These are phyloP conservation scores for Trametes villosa DNA, from an alignment of 768 basidiomycete genomes.

Conservation along the genomic window DNA sequence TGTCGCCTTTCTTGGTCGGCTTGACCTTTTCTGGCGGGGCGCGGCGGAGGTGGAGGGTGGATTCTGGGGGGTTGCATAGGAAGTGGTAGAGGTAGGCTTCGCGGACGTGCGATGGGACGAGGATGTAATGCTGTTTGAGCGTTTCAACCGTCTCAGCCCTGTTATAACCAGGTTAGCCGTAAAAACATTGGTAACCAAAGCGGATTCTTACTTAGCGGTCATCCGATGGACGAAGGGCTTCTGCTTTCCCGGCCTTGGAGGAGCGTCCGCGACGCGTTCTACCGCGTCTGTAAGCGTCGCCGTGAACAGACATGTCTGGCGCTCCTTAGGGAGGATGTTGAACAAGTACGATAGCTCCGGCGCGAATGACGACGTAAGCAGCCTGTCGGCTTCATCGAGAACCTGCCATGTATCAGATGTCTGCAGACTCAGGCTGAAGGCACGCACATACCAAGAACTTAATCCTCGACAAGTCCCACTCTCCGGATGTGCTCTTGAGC, in stretches of 20 bases:
- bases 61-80: constrained; percentile 86
- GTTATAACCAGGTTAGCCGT: too few species aligned
- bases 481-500: constrained; percentile 70
- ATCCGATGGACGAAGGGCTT: constrained; percentile 87
- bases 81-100: constrained; percentile 91
- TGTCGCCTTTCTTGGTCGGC: constrained; percentile 32
- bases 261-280: constrained; percentile 70
- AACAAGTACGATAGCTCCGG: constrained; percentile 84
- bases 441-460: constrained; percentile 71
- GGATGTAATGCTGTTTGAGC: constrained; percentile 85
- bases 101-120: constrained; percentile 93
- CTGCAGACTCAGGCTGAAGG: not conserved
- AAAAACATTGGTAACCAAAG: too few species aligned
- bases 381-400: constrained; percentile 94
- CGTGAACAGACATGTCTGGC: constrained; percentile 98
- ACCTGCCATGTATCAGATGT: constrained; percentile 52
- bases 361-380: constrained; percentile 88
- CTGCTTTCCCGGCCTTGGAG: constrained; percentile 81
- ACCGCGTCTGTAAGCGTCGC: constrained; percentile 92
- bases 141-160: constrained; percentile 91
- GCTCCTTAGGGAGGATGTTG: constrained; percentile 70
- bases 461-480: constrained; percentile 85
- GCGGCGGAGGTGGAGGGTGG: constrained; percentile 67
- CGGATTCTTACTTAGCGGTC: constrained; percentile 70
- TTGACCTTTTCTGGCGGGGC: constrained; percentile 58